Percentiles rank a stretch among this genome's conserved stretches.
phyloP scores from a whole-genome alignment of 176 grass and related monocot genomes.

The Olyra latifolia region DNA sequence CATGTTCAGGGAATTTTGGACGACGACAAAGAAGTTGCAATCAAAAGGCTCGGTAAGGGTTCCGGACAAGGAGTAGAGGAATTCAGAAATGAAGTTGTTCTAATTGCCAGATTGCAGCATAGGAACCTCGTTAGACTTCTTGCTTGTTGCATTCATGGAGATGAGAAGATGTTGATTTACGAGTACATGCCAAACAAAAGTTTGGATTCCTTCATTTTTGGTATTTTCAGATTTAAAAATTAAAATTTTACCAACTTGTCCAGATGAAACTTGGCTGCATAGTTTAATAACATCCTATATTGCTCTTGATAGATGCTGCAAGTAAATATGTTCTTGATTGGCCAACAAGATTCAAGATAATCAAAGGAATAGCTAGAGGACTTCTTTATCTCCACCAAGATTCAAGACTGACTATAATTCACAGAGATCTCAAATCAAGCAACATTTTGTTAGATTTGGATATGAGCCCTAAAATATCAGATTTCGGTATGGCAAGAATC shows the following conservation, averaged over 20 bases:
- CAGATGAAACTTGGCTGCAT: neutral
- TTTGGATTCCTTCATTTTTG: conserved; percentile 38
- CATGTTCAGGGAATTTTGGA: conserved; percentile 23
- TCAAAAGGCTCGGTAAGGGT: conserved; percentile 49
- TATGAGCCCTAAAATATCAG: conserved; percentile 68
- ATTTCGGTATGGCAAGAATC: conserved; percentile 70
- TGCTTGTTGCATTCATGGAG: conserved; percentile 44
- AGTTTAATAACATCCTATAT: neutral
- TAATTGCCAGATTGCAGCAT: conserved; percentile 47
- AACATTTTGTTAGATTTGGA: conserved; percentile 53
- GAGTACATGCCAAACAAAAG: conserved; percentile 50
- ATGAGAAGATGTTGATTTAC: conserved; percentile 50
- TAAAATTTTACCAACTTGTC: neutral
- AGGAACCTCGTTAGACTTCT: conserved; percentile 48
- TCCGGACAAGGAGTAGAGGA: conserved; percentile 54
- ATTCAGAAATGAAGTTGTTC: conserved; percentile 48
- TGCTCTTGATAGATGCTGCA: conserved; percentile 29
- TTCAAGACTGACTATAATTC: conserved; percentile 57
- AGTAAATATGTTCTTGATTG: conserved; percentile 45
- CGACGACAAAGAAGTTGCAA: conserved; percentile 31
- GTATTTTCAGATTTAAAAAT: neutral
- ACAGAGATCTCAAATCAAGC: conserved; percentile 53
- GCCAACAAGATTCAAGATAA: conserved; percentile 49
- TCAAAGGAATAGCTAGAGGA: conserved; percentile 54
- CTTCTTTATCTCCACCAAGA: conserved; percentile 71